Percentiles rank a stretch among this genome's conserved stretches.
Conservation (phyloP, 225 moss, liverwort and hornwort genomes). For the Sphagnum contortum region DNA sequence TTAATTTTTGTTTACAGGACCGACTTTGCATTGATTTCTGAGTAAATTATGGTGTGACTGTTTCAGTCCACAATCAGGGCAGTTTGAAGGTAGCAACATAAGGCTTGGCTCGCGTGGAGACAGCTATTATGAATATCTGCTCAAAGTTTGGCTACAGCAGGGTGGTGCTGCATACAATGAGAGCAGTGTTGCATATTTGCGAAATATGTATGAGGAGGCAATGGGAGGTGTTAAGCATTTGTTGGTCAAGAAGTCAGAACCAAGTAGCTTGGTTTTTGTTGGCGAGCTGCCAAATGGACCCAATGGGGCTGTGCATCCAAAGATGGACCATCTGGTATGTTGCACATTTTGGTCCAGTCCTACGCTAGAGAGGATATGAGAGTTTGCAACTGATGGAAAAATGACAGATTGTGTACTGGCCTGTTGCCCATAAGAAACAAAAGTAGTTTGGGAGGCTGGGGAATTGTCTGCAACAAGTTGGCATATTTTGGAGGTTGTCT, state of each 20-base stretch:
- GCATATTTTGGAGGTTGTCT: not conserved
- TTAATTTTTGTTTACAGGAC: too few species aligned
- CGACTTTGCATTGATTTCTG: too few species aligned
- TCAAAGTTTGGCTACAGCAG: conserved; percentile 99
- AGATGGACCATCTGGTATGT: conserved; percentile 97
- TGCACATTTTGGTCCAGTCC: not conserved
- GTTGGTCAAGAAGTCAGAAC: conserved; percentile 57
- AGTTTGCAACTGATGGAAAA: not conserved
- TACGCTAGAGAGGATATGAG: not conserved
- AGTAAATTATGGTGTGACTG: not conserved
- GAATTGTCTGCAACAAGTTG: not conserved
- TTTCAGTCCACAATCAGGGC: conserved; percentile 73
- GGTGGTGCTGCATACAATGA: conserved; percentile 78
- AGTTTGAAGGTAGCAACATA: conserved; percentile 81
- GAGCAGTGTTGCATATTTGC: conserved; percentile 67
- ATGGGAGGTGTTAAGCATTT: conserved; percentile 80
- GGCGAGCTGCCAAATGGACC: conserved; percentile 72
- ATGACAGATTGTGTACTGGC: too few species aligned
- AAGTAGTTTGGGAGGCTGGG: too few species aligned
- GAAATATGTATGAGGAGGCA: conserved; percentile 97
- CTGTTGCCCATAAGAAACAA: too few species aligned
- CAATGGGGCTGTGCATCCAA: conserved; percentile 48
- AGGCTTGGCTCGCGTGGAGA: conserved; percentile 93
- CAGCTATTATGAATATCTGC: conserved; percentile 97
- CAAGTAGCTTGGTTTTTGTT: conserved; percentile 74